Conservation (phyloP, 331 rosid genomes). For the Spiraea crenata region DNA sequence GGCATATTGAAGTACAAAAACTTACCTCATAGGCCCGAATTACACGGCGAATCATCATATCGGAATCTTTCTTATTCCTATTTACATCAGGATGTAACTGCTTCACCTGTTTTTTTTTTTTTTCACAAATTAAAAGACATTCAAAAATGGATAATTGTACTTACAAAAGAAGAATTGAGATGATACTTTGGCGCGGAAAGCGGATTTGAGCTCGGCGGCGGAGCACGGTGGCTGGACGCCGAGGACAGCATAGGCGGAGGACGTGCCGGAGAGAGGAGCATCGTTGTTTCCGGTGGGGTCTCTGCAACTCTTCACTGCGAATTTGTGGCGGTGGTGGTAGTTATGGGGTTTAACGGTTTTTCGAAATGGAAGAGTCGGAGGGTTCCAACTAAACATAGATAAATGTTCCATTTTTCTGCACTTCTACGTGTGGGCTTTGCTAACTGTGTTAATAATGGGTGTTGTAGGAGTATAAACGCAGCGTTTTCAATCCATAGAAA, state of each 20-base stretch:
- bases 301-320: conserved; percentile 31
- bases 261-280: conserved; percentile 41
- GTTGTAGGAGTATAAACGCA: not conserved
- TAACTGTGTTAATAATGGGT: not conserved
- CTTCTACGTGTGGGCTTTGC: not conserved
- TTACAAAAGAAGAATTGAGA: not conserved
- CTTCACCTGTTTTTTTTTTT: conserved; percentile 53
- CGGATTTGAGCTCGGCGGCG: conserved; percentile 60
- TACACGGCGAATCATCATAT: conserved; percentile 75
- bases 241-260: conserved; percentile 62
- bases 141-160: not conserved
- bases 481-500: not conserved
- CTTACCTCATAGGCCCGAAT: conserved; percentile 78
- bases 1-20: not conserved
- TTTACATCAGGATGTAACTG: conserved; percentile 84
- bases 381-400: conserved; percentile 21
- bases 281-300: conserved; percentile 29
- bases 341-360: conserved; percentile 17
- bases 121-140: not conserved
- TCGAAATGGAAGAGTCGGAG: conserved; percentile 29
- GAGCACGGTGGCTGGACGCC: conserved; percentile 65
- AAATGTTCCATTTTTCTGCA: conserved; percentile 24
- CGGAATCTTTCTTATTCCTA: conserved; percentile 46
- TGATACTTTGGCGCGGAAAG: conserved; percentile 77
- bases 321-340: conserved; percentile 6